These are phyloP conservation scores for Telfairia occidentalis DNA, from an alignment of 331 rosid genomes.

Conservation along the genomic window DNA sequence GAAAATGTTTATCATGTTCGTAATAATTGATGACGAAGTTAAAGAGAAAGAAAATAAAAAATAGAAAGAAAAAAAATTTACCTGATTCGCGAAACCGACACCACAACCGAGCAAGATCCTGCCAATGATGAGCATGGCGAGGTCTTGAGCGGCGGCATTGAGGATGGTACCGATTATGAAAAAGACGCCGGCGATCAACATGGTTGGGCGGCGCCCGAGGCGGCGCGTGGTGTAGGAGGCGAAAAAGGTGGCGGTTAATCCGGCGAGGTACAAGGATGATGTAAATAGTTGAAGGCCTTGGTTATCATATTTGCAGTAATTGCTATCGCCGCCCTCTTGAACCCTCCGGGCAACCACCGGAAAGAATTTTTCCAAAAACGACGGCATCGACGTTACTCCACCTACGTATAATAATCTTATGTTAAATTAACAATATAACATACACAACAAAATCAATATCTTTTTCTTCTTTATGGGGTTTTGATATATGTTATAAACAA, in stretches of 20 bases:
- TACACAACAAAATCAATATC: neutral
- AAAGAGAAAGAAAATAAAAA: no score
- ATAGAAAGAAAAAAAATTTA: neutral
- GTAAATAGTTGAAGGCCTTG: constrained; percentile 75
- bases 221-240: constrained; percentile 70
- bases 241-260: constrained; percentile 51
- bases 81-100: constrained; percentile 93
- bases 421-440: neutral
- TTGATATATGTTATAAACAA: neutral
- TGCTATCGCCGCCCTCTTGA: constrained; percentile 4
- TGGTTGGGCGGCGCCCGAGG: constrained; percentile 58
- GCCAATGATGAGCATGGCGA: constrained; percentile 80
- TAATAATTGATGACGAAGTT: no score
- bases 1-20: neutral
- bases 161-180: constrained; percentile 46
- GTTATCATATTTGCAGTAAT: constrained; percentile 78
- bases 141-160: constrained; percentile 58
- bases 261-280: constrained; percentile 78
- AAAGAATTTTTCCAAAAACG: constrained; percentile 62
- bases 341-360: constrained; percentile 44
- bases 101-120: constrained; percentile 79
- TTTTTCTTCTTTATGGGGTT: neutral
- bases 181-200: constrained; percentile 71
- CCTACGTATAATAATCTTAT: constrained; percentile 21
- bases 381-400: constrained; percentile 65